Conservation (phyloP, 352 stramenopile species). For the Pythium chondricola region DNA sequence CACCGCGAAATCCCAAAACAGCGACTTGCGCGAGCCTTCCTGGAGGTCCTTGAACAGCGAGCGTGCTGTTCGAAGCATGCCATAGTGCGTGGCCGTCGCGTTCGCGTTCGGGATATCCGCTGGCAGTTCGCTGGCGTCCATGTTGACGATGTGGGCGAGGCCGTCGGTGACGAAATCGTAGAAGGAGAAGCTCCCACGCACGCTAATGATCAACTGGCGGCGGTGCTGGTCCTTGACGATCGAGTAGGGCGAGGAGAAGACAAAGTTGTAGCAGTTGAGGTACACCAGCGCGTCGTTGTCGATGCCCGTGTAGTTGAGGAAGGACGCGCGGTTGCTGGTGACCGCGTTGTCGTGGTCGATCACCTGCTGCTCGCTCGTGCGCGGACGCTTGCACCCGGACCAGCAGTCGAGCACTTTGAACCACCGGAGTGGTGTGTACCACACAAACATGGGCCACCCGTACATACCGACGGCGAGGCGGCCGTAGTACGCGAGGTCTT, state of each 20-base stretch:
- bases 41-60: constrained; percentile 56
- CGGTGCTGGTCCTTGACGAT: constrained; percentile 61
- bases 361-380: constrained; percentile 28
- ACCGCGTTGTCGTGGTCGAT: constrained; percentile 64
- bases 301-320: constrained; percentile 67
- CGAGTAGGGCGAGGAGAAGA: constrained; percentile 70
- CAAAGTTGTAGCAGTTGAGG: constrained; percentile 72
- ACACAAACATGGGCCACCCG: constrained; percentile 73
- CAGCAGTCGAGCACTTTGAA: constrained; percentile 64
- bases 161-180: constrained; percentile 77
- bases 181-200: constrained; percentile 71
- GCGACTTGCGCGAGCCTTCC: constrained; percentile 38
- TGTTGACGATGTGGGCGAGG: constrained; percentile 54
- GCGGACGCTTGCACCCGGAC: constrained; percentile 13
- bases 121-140: constrained; percentile 50
- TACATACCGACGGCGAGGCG: constrained; percentile 72
- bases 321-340: constrained; percentile 54
- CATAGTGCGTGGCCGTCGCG: constrained; percentile 55
- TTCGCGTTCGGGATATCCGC: constrained; percentile 39
- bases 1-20: constrained; percentile 70
- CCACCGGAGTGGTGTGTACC: constrained; percentile 67
- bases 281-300: constrained; percentile 55
- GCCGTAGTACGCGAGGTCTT: constrained; percentile 57
- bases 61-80: constrained; percentile 61
- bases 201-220: constrained; percentile 65